Evolutionary conservation across 345 rosid species (phyloP).

Genomic region (Cardamine occulta): DNA sequence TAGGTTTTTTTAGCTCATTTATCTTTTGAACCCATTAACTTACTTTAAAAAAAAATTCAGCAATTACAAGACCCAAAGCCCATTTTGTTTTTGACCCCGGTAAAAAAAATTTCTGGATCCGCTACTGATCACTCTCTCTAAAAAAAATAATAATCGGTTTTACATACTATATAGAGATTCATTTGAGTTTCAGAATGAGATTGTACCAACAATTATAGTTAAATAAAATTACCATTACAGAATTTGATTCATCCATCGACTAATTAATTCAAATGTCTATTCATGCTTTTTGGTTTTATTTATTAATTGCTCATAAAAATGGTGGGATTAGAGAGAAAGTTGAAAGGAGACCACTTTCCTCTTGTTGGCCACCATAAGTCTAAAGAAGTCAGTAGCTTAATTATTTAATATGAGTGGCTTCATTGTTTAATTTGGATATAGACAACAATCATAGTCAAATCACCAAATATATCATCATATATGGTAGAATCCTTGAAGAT

Average conservation of each 20-base stretch:
- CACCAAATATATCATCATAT: constrained; percentile 26
- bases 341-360: constrained; percentile 59
- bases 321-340: constrained; percentile 49
- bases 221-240: not conserved
- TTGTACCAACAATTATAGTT: not conserved
- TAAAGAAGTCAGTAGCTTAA: constrained; percentile 56
- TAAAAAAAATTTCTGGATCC: no score
- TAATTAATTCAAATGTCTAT: constrained; percentile 10
- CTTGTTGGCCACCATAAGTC: constrained; percentile 67
- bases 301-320: constrained; percentile 35
- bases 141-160: not conserved
- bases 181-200: constrained; percentile 14
- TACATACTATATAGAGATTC: not conserved
- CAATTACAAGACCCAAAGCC: no score
- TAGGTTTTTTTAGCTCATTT: no score
- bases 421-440: not conserved
- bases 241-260: not conserved
- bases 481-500: constrained; percentile 21
- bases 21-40: no score
- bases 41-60: no score
- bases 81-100: no score
- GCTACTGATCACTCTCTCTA: not conserved
- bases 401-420: constrained; percentile 40
- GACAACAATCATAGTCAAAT: constrained; percentile 9
- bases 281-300: constrained; percentile 34